Percentiles rank a stretch among this genome's conserved stretches.
phyloP scores from a whole-genome alignment of 179 eudicot species.

The Corrigiola litoralis region DNA sequence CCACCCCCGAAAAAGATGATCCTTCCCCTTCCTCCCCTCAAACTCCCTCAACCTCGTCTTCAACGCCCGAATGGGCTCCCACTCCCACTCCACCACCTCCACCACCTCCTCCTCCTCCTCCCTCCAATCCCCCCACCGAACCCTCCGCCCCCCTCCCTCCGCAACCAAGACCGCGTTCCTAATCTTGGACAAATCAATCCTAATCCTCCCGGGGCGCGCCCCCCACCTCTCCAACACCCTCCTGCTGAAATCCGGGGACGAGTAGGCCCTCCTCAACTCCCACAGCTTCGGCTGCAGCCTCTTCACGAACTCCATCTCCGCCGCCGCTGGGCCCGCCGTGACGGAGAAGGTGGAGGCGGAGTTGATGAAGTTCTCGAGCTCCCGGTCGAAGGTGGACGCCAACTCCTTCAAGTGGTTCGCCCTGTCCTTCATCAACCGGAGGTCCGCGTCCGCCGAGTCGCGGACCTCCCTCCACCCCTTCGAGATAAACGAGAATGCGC shows the following conservation, averaged over 20 bases:
- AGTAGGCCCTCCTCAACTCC: slow-evolving; percentile 75
- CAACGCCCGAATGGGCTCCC: slow-evolving; percentile 11
- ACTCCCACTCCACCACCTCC: slow-evolving; percentile 31
- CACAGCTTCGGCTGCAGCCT: slow-evolving; percentile 67
- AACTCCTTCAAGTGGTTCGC: slow-evolving; percentile 76
- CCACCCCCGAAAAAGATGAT: slow-evolving; percentile 58
- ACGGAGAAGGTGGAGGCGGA: slow-evolving; percentile 51
- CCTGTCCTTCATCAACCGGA: slow-evolving; percentile 66
- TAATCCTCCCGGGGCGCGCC: slow-evolving; percentile 41
- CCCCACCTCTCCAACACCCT: slow-evolving; percentile 65
- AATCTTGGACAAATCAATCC: slow-evolving; percentile 76
- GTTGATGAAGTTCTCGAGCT: slow-evolving; percentile 77
- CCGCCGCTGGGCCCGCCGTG: slow-evolving; percentile 35
- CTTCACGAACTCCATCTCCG: slow-evolving; percentile 74
- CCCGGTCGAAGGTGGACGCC: slow-evolving; percentile 63
- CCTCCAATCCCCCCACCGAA: not conserved
- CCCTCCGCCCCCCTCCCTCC: slow-evolving; percentile 38
- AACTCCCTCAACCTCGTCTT: slow-evolving; percentile 13
- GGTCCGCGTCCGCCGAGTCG: slow-evolving; percentile 80
- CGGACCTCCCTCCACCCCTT: slow-evolving; percentile 81
- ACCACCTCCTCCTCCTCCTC: slow-evolving; percentile 45
- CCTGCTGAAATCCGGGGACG: slow-evolving; percentile 77
- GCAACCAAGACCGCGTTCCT: slow-evolving; percentile 82
- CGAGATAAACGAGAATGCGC: slow-evolving; percentile 74
- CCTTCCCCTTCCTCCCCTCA: slow-evolving; percentile 19